Evolutionary conservation across 345 rosid species (phyloP).

Genomic region (Noccaea caerulescens): DNA sequence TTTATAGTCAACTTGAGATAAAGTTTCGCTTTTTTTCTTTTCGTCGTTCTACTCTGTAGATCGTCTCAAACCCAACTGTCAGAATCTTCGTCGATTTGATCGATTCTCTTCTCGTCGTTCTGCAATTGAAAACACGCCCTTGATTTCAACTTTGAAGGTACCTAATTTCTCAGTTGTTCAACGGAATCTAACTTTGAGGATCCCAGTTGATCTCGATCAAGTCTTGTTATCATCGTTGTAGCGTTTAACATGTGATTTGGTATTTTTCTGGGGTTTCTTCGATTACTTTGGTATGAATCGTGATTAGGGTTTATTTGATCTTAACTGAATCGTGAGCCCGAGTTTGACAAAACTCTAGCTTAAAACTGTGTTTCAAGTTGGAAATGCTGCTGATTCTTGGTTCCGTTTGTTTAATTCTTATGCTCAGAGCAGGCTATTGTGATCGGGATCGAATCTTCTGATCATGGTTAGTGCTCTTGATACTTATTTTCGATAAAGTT

Average conservation of each 20-base stretch:
- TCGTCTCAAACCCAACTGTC: slow-evolving; percentile 40
- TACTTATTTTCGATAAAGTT: neutral
- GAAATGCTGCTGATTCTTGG: slow-evolving; percentile 27
- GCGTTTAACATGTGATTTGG: slow-evolving; percentile 23
- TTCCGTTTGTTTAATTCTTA: neutral
- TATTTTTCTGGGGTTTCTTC: neutral
- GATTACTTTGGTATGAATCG: neutral
- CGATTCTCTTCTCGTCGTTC: slow-evolving; percentile 16
- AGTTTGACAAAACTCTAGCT: slow-evolving; percentile 11
- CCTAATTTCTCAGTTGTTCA: neutral
- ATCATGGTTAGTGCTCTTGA: slow-evolving; percentile 42
- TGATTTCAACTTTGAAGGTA: slow-evolving; percentile 38
- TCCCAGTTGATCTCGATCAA: slow-evolving; percentile 22
- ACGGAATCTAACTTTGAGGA: slow-evolving; percentile 6
- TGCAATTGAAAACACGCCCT: slow-evolving; percentile 8
- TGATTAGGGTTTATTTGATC: slow-evolving; percentile 30
- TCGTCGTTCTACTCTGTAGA: neutral
- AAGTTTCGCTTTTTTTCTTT: neutral
- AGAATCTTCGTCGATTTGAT: slow-evolving; percentile 40
- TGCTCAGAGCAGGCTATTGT: slow-evolving; percentile 26
- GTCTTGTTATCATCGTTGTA: slow-evolving; percentile 16
- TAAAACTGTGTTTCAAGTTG: neutral
- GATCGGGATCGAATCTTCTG: slow-evolving; percentile 24
- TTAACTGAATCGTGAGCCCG: neutral
- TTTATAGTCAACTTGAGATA: slow-evolving; percentile 15